Conservation (phyloP, 139 green algal species). For the Penium margaritaceum region DNA sequence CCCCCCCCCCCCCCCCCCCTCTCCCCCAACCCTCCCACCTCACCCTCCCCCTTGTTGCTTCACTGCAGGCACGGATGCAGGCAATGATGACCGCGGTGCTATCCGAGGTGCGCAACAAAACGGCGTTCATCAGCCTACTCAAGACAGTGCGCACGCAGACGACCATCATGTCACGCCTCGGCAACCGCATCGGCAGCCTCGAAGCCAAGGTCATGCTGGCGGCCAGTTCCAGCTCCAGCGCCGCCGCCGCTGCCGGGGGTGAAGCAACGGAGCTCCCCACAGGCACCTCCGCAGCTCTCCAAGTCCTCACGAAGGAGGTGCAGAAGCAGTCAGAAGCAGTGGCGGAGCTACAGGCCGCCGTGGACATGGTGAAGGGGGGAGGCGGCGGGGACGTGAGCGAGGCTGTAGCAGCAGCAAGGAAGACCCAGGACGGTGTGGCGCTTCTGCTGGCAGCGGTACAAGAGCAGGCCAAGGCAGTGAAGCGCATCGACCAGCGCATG, state of each 20-base stretch:
- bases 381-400: neutral
- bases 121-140: neutral
- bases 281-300: neutral
- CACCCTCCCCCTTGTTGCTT: too few relatives aligned
- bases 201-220: neutral
- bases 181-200: slow-evolving; percentile 9
- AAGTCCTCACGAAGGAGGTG: neutral
- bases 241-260: neutral
- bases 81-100: neutral
- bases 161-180: neutral
- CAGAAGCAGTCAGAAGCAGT: slow-evolving; percentile 2
- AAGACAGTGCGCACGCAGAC: neutral
- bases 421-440: neutral
- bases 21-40: too few relatives aligned
- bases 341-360: neutral
- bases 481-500: neutral
- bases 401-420: neutral
- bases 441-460: neutral
- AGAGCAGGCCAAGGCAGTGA: neutral
- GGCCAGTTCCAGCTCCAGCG: neutral
- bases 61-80: neutral
- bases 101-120: slow-evolving; percentile 6
- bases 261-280: neutral
- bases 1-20: too few relatives aligned
- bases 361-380: neutral